phyloP scores from a whole-genome alignment of 116 monocot species.

The Dioscorea cayenensis region DNA sequence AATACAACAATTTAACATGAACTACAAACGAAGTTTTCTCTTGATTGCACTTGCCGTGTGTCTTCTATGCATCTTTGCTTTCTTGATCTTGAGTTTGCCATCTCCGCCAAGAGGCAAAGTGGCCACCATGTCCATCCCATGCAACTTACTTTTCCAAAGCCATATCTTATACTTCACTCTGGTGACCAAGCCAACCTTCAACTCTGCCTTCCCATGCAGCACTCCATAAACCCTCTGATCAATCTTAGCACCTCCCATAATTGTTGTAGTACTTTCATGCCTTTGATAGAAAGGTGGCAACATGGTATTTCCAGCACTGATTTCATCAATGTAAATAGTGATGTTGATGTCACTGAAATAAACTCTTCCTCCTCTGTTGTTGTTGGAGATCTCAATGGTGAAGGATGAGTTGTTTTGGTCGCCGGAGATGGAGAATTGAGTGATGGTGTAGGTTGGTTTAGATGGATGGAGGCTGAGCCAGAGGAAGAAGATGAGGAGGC shows the following conservation, averaged over 20 bases:
- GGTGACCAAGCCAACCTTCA: slow-evolving; percentile 5
- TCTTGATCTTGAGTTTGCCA: neutral
- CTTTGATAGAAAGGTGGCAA: slow-evolving; percentile 13
- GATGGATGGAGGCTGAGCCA: slow-evolving; percentile 37
- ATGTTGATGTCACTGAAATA: slow-evolving; percentile 8
- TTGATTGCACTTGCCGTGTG: neutral
- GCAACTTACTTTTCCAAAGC: neutral
- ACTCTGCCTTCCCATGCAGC: neutral
- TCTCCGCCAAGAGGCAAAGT: neutral
- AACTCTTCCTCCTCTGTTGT: slow-evolving; percentile 17
- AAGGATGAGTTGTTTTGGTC: neutral
- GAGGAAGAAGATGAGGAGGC: slow-evolving; percentile 38
- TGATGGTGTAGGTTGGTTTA: slow-evolving; percentile 17
- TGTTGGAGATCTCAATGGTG: slow-evolving; percentile 15
- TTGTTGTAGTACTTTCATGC: neutral
- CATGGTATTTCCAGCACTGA: neutral
- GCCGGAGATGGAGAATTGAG: slow-evolving; percentile 14
- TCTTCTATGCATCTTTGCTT: neutral
- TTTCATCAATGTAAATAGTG: slow-evolving; percentile 5
- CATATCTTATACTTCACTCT: slow-evolving; percentile 5
- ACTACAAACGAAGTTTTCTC: neutral
- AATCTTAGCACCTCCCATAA: neutral
- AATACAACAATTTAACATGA: neutral
- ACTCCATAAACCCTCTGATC: neutral
- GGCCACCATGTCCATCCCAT: neutral